phyloP scores from a whole-genome alignment of 768 basidiomycete genomes.

The Amanita fuliginea region DNA sequence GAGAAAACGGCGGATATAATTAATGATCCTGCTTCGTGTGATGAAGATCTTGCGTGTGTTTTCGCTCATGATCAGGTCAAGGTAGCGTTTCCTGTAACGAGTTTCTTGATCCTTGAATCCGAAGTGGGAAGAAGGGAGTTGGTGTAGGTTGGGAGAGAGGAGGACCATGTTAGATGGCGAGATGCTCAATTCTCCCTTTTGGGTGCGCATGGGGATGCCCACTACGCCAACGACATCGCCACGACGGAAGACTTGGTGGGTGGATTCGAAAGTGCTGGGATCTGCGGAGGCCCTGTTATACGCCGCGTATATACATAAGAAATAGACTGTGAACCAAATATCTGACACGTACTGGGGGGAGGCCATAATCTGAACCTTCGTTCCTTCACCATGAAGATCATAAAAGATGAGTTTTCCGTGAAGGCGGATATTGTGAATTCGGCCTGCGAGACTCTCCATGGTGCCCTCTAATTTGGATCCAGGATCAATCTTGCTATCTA shows the following conservation, averaged over 20 bases:
- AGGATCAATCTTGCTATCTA: constrained; percentile 55
- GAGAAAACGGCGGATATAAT: constrained; percentile 86
- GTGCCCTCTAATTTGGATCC: constrained; percentile 54
- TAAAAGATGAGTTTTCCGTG: constrained; percentile 89
- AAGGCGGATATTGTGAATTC: constrained; percentile 83
- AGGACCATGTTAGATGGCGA: constrained; percentile 71
- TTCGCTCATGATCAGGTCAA: constrained; percentile 93
- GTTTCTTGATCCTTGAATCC: constrained; percentile 97
- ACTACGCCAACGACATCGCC: constrained; percentile 94
- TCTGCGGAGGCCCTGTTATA: constrained; percentile 48
- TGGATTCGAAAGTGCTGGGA: constrained; percentile 51
- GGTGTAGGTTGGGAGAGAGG: constrained; percentile 93
- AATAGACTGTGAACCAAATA: background rate
- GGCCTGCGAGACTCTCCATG: constrained; percentile 69
- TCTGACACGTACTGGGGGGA: constrained; percentile 52
- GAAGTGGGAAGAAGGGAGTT: constrained; percentile 84
- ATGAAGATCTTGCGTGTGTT: constrained; percentile 85
- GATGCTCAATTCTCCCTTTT: constrained; percentile 93
- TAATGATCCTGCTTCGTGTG: constrained; percentile 81
- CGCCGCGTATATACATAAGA: background rate
- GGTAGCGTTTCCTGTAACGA: constrained; percentile 96
- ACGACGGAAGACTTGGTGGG: constrained; percentile 82
- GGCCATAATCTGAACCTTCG: constrained; percentile 93
- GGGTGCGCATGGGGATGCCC: constrained; percentile 83
- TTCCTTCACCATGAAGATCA: constrained; percentile 86